Conservation (phyloP, 2,329 filamentous ascomycete genomes). For the Calonectria pseudoreteaudii region DNA sequence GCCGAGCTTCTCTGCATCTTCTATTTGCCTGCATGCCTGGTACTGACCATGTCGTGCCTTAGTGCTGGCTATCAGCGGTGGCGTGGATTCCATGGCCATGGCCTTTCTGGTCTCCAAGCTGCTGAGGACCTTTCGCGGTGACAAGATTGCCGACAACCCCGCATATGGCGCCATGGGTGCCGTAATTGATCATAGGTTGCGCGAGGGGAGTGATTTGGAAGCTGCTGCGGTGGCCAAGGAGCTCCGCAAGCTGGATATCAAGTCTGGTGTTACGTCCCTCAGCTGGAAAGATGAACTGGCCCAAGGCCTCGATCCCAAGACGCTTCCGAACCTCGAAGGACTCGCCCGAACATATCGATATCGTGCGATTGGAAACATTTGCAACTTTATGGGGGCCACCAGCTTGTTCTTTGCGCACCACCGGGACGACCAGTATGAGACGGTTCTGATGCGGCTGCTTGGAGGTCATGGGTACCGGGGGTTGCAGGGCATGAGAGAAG, state of each 20-base stretch:
- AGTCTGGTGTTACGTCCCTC: slow-evolving; percentile 39
- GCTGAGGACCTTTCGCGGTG: slow-evolving; percentile 45
- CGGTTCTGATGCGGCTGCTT: slow-evolving; percentile 82
- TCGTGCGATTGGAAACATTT: slow-evolving; percentile 73
- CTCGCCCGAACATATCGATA: slow-evolving; percentile 81
- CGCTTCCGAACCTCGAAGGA: slow-evolving; percentile 78
- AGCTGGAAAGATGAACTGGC: slow-evolving; percentile 61
- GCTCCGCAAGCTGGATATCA: slow-evolving; percentile 53
- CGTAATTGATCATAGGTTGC: slow-evolving; percentile 69
- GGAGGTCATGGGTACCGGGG: slow-evolving; percentile 77
- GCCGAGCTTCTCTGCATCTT: neutral
- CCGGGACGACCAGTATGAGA: slow-evolving; percentile 91
- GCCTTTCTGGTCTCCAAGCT: slow-evolving; percentile 76
- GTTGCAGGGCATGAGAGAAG: slow-evolving; percentile 74
- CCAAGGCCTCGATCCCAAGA: slow-evolving; percentile 45
- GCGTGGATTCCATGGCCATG: slow-evolving; percentile 97
- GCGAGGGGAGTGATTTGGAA: slow-evolving; percentile 64
- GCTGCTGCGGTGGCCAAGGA: slow-evolving; percentile 58
- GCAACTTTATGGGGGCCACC: slow-evolving; percentile 61
- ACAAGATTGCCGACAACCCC: slow-evolving; percentile 60
- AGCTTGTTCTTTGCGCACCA: slow-evolving; percentile 87
- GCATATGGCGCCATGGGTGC: slow-evolving; percentile 56
- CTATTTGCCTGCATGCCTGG: neutral
- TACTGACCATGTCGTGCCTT: neutral
- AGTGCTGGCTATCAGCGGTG: slow-evolving; percentile 89